Conservation (phyloP, 2,329 filamentous ascomycete species). For the Dactylella cylindrospora region DNA sequence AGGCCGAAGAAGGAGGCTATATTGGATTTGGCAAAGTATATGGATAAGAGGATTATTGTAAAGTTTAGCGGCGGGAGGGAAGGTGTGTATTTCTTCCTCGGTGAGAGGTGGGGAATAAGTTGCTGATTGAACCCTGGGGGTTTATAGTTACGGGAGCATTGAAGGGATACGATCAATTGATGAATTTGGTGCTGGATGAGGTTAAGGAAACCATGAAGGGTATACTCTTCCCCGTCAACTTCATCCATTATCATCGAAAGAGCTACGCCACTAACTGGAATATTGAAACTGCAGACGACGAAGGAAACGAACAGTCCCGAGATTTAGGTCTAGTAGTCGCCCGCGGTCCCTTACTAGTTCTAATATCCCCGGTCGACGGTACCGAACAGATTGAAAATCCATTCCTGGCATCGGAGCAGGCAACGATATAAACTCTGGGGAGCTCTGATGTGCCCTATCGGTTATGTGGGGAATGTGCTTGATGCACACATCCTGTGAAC, state of each 20-base stretch:
- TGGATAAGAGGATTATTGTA: conserved; percentile 92
- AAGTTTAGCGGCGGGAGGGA: conserved; percentile 96
- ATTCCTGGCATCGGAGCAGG: conserved; percentile 74
- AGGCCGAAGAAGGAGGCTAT: conserved; percentile 98
- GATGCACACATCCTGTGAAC: not conserved
- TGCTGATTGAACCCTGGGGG: too few relatives aligned
- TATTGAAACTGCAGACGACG: conserved; percentile 78
- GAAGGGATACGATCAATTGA: conserved; percentile 94
- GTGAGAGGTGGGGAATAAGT: too few relatives aligned
- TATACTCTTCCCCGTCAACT: conserved; percentile 54
- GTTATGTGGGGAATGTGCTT: not conserved
- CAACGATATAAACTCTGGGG: conserved; percentile 31
- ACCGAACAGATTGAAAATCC: conserved; percentile 96
- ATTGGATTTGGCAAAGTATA: conserved; percentile 89
- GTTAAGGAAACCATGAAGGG: conserved; percentile 87
- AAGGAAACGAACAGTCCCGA: conserved; percentile 81
- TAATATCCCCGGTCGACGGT: conserved; percentile 89
- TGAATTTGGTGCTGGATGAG: conserved; percentile 96
- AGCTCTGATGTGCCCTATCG: too few relatives aligned
- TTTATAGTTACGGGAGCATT: conserved; percentile 82
- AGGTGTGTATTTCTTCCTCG: conserved; percentile 63
- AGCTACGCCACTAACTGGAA: conserved; percentile 2
- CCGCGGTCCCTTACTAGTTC: conserved; percentile 85
- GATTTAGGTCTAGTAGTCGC: conserved; percentile 84
- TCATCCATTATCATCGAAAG: not conserved